Percentiles rank a stretch among this genome's conserved stretches.
Conservation (phyloP, 2,329 filamentous ascomycete species). For the Mycogone perniciosa region DNA sequence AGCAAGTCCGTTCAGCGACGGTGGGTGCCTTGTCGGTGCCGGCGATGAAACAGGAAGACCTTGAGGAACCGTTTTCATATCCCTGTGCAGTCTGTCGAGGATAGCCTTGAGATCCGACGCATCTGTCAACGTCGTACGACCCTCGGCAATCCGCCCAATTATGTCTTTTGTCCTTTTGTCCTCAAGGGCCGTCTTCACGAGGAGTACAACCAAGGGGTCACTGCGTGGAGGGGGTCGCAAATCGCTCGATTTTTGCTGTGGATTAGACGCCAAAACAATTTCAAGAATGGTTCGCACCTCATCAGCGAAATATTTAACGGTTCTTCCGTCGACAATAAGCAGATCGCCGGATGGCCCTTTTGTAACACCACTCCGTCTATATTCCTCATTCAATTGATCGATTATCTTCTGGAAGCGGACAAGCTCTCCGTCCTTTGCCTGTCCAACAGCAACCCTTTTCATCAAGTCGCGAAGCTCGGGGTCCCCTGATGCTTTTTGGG, state of each 20-base stretch:
- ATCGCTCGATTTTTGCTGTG: conserved; percentile 47
- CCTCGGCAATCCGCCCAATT: conserved; percentile 48
- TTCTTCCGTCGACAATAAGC: conserved; percentile 48
- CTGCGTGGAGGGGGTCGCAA: conserved; percentile 48
- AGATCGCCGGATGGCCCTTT: conserved; percentile 49
- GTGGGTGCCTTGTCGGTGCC: conserved; percentile 15
- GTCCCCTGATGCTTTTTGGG: conserved; percentile 68
- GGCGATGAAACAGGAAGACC: conserved; percentile 24
- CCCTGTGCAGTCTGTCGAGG: conserved; percentile 42
- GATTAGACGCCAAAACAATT: conserved; percentile 54
- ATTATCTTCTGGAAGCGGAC: conserved; percentile 75
- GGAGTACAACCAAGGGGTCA: conserved; percentile 49
- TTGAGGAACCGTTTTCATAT: conserved; percentile 32
- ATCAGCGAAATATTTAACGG: conserved; percentile 54
- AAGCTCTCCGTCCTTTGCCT: conserved; percentile 64
- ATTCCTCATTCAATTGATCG: conserved; percentile 63
- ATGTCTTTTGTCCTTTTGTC: conserved; percentile 42
- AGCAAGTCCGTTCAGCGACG: conserved; percentile 24
- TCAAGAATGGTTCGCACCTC: conserved; percentile 52
- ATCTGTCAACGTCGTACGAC: conserved; percentile 45
- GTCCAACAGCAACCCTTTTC: conserved; percentile 73
- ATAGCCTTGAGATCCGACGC: conserved; percentile 47
- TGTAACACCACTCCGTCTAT: conserved; percentile 44
- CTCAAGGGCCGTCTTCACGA: conserved; percentile 53
- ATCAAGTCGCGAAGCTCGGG: conserved; percentile 69